Percentiles rank a stretch among this genome's conserved stretches.
Conservation (phyloP, 495 filamentous ascomycete species). For the Penicillium angulare region DNA sequence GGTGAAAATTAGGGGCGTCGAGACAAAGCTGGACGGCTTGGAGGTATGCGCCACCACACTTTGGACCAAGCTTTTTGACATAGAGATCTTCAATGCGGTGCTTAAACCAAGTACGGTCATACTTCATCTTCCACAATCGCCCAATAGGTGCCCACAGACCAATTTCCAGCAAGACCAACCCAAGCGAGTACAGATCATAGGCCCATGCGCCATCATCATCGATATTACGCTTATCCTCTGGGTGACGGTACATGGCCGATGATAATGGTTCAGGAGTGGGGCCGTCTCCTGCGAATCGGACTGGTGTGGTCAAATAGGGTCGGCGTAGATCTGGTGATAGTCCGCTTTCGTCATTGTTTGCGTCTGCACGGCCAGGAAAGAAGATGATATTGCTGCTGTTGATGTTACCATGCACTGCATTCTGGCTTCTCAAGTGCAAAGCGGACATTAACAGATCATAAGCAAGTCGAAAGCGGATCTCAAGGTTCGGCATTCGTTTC, state of each 20-base stretch:
- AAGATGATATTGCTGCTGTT: conserved; percentile 79
- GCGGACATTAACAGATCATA: conserved; percentile 75
- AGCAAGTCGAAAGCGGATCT: conserved; percentile 82
- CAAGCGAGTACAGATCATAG: conserved; percentile 82
- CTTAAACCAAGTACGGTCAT: conserved; percentile 62
- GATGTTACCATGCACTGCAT: conserved; percentile 77
- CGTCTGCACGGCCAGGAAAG: conserved; percentile 52
- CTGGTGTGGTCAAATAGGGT: conserved; percentile 77
- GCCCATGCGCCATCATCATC: conserved; percentile 53
- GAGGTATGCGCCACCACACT: conserved; percentile 75
- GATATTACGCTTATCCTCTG: conserved; percentile 63
- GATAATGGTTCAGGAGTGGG: conserved; percentile 48
- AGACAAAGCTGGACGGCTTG: conserved; percentile 79
- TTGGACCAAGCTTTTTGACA: conserved; percentile 63
- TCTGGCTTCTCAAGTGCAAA: conserved; percentile 71
- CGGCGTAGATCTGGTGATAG: conserved; percentile 60
- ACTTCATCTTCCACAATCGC: conserved; percentile 65
- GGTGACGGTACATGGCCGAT: conserved; percentile 73
- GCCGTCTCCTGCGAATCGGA: conserved; percentile 71
- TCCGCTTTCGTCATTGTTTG: conserved; percentile 38
- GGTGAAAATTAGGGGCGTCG: conserved; percentile 64
- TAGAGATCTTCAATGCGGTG: conserved; percentile 60
- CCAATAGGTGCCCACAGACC: conserved; percentile 83
- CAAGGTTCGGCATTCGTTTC: conserved; percentile 54
- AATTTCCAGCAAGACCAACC: conserved; percentile 79